Conservation (phyloP, 1,139 yeast genomes). For the Eremothecium gossypii region DNA sequence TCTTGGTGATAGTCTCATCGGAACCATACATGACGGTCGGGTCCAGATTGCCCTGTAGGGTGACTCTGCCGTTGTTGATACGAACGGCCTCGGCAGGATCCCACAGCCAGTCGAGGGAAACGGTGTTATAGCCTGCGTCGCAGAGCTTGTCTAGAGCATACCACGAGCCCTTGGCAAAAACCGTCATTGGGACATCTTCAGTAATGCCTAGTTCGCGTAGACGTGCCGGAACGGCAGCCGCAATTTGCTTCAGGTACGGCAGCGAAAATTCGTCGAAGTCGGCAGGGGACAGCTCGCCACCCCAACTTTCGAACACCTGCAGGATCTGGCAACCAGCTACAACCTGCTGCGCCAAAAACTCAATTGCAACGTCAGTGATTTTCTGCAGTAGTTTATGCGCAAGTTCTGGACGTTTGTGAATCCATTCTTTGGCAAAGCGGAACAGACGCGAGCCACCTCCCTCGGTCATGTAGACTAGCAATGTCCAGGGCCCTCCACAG, state of each 20-base stretch:
- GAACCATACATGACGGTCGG: conserved; percentile 94
- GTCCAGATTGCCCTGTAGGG: conserved; percentile 90
- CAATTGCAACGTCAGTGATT: conserved; percentile 82
- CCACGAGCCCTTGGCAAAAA: conserved; percentile 97
- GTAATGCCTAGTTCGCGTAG: conserved; percentile 59
- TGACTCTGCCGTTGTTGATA: conserved; percentile 68
- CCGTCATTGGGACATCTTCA: conserved; percentile 75
- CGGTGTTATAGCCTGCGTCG: conserved; percentile 74
- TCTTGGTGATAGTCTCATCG: conserved; percentile 64
- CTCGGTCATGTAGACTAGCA: conserved; percentile 93
- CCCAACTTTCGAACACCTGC: conserved; percentile 97
- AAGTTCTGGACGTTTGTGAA: conserved; percentile 66
- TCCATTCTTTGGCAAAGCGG: conserved; percentile 87
- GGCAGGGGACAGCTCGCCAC: conserved; percentile 86
- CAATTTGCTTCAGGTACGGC: conserved; percentile 77
- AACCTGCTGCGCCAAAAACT: conserved; percentile 88
- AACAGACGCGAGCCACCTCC: conserved; percentile 94
- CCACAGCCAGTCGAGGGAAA: conserved; percentile 88
- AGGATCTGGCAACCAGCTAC: conserved; percentile 97
- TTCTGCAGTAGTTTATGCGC: conserved; percentile 66
- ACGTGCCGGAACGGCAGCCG: conserved; percentile 57
- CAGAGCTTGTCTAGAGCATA: conserved; percentile 85
- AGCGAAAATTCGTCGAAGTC: conserved; percentile 84
- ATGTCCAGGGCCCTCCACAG: conserved; percentile 97
- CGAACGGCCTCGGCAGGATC: conserved; percentile 80